Base-by-base conservation (phyloP, 2,329 filamentous ascomycete genomes). In the Paecilomyces dactylethromorphus region DNA sequence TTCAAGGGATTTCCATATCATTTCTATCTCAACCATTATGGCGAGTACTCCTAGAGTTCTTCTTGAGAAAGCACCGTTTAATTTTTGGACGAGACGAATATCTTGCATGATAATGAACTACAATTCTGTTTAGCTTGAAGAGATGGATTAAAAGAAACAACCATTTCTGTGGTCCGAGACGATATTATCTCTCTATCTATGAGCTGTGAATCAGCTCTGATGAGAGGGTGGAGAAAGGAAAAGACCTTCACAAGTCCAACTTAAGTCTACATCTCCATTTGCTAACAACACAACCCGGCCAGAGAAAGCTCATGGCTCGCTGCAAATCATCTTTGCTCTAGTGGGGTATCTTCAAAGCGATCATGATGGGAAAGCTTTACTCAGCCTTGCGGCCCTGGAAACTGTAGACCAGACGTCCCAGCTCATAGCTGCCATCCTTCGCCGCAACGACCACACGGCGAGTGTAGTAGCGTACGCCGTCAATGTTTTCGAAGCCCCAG, bases 401-500 rank as follows among this genome's bases (percentile, higher is more conserved):
- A 58, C 68, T 65, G 62, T 79, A 79, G 22, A 79, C 76, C 39
- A 79, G 65, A 55, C 77, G 69, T 24, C 69, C 74, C 60, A 71
- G 60, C 56, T 73, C 65, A 56, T 69, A 69, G 39, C 74, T 66
- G 12, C 66, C 69, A 18, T 66, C 67, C 63, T 79, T 77, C 57
- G 65, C 31, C 5, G 61, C 68, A 49, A 76, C 74, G 31, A 69
- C 75, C 39, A 79, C 66, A 39, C 76, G 75, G 59, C 78, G 73
- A 57, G 74, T 76, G 59, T 80, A 71, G 59, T 70, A 69, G 56
- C 77, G 71, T 61, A 74, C 62, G 22, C 75, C 77, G 26, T 78
- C 62, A 59, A 79, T 62, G 13, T 67, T 66, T 60, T 79, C 76
- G 57, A 79, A 80, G 12, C 78, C 78, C 78, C 78, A 80, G 60